Conservation (phyloP, 116 monocot genomes). For the Trichopus zeylanicus region DNA sequence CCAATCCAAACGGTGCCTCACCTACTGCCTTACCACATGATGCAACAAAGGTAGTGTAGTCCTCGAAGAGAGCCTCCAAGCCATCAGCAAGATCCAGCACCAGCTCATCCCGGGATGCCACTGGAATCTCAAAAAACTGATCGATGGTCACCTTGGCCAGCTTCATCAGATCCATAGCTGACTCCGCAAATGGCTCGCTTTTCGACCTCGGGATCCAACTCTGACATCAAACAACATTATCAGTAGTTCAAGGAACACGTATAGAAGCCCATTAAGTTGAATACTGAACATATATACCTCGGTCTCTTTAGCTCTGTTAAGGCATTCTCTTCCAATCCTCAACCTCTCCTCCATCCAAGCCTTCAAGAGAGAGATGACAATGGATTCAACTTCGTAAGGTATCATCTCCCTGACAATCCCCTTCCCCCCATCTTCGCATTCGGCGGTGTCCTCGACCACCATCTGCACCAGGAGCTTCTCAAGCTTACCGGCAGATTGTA, state of each 20-base stretch:
- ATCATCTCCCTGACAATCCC: slow-evolving; percentile 68
- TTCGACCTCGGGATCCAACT: slow-evolving; percentile 75
- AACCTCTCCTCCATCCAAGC: slow-evolving; percentile 72
- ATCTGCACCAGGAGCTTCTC: slow-evolving; percentile 76
- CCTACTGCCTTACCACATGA: slow-evolving; percentile 61
- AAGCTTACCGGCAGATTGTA: slow-evolving; percentile 62
- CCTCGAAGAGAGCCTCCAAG: slow-evolving; percentile 44
- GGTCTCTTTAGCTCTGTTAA: slow-evolving; percentile 63
- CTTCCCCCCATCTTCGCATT: slow-evolving; percentile 83
- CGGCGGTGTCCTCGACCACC: slow-evolving; percentile 77
- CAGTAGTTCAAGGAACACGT: too few relatives aligned
- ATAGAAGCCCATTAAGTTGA: too few relatives aligned
- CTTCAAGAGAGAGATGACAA: slow-evolving; percentile 49
- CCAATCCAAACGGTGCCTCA: too few relatives aligned
- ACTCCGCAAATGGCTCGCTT: slow-evolving; percentile 55
- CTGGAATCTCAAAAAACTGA: slow-evolving; percentile 70
- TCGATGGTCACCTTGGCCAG: slow-evolving; percentile 60
- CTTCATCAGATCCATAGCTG: slow-evolving; percentile 75
- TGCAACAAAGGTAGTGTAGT: slow-evolving; percentile 67
- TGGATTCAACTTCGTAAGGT: slow-evolving; percentile 73
- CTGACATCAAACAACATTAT: slow-evolving; percentile 11
- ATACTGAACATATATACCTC: slow-evolving; percentile 43
- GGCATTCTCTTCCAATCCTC: slow-evolving; percentile 51
- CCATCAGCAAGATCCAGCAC: slow-evolving; percentile 65
- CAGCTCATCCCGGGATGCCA: slow-evolving; percentile 45